Evolutionary conservation across 192 early-diverging fungal species (phyloP).

Genomic region (Spizellomyces sp.): DNA sequence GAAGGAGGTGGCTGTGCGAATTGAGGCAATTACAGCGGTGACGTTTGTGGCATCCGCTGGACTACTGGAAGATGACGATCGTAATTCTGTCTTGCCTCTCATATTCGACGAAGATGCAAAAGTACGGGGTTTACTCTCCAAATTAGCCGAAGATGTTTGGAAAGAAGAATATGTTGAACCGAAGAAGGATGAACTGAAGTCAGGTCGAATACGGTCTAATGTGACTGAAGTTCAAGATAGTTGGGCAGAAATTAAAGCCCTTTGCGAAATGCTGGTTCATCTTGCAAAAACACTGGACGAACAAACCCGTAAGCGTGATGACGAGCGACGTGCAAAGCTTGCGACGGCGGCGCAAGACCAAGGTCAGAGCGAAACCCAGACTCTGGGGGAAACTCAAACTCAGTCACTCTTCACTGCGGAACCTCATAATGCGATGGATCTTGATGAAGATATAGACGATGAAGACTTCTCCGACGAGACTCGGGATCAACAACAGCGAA

Average conservation of each 20-base stretch:
- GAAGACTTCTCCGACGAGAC: constrained; percentile 27
- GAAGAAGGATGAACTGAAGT: constrained; percentile 15
- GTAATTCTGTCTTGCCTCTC: constrained; percentile 62
- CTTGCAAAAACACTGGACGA: constrained; percentile 1
- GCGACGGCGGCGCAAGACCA: not conserved
- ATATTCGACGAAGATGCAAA: constrained; percentile 72
- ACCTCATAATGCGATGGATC: not conserved
- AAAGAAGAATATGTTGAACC: constrained; percentile 45
- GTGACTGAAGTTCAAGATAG: constrained; percentile 8
- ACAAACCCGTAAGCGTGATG: not conserved
- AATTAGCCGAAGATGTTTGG: constrained; percentile 60
- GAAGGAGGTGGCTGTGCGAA: constrained; percentile 47
- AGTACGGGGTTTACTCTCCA: constrained; percentile 67
- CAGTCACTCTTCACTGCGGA: constrained; percentile 22
- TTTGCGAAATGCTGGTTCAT: constrained; percentile 27
- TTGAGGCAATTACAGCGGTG: constrained; percentile 52
- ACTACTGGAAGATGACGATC: constrained; percentile 66
- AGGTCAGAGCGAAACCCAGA: not conserved
- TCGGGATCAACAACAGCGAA: constrained; percentile 7
- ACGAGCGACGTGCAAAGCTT: not conserved
- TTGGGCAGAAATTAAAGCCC: constrained; percentile 36
- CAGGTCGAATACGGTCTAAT: not conserved
- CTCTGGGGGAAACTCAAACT: constrained; percentile 4
- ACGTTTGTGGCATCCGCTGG: constrained; percentile 49
- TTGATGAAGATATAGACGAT: constrained; percentile 26